Evolutionary conservation across 495 filamentous ascomycete genomes (phyloP), one percentile per base, ranked within the genome.

Genomic region (Xylaria sp.): DNA sequence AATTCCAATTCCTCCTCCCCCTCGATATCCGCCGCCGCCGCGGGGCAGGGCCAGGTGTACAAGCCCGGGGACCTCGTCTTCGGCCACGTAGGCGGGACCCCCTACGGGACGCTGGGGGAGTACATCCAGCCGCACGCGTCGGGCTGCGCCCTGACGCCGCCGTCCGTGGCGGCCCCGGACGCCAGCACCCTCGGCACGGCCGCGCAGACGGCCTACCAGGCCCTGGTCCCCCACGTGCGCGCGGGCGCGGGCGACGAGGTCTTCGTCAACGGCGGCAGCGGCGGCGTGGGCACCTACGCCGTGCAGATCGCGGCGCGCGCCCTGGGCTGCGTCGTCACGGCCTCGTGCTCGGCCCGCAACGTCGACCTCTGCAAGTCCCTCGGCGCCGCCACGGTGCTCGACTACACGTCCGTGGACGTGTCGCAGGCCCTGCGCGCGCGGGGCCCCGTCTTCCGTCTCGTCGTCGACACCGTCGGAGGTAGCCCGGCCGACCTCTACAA

Each of bases 211-310:
- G 87, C 89, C 0, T 90, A 88, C 59, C 89, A 91, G 76, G 75
- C 82, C 29, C 81, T 93, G 33, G 80, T 80, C n/a, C 85, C 87
- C 15, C 80, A 88, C 72, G 84, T 90, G 61, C 82, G 83, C 52
- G 31, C 74, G 0, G 68, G 68, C 17, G 21, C 71, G 5, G 88
- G 87, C 6, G 84, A 87, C 61, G 85, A 85, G 69, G 83, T 93
- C 37, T 90, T 93, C 76, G 85, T 93, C 72, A 92, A 92, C 67
- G 90, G 88, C 33, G 90, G 90, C 2, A 88, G 86, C 0, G 91
- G 68, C 19, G 59, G 68, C 68, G 57, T 63, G 11, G 59, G 68
- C 9, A 63, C 68, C 0, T 70, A 31, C 58, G 55, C 59, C 2
- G 14, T 61, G 19, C 68, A 62, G 68, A 63, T 70, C 44, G 68